Conservation (phyloP, 2,329 filamentous ascomycete species). For the Macrophomina tecta region DNA sequence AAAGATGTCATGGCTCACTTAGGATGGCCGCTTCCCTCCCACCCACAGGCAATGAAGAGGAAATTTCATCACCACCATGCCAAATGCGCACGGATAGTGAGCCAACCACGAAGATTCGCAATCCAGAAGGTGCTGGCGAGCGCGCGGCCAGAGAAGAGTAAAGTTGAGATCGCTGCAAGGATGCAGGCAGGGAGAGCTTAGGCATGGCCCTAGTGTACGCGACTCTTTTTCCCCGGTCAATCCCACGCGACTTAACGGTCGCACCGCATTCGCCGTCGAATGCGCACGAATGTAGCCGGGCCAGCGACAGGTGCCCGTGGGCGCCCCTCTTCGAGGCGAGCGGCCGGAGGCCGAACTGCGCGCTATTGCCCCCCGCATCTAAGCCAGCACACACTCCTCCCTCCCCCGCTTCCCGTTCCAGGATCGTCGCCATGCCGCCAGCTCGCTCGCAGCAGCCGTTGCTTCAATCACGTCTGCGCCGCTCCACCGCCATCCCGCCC, state of each 20-base stretch:
- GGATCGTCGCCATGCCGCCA: background rate
- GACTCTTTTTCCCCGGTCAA: background rate
- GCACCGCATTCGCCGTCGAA: background rate
- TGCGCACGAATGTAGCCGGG: background rate
- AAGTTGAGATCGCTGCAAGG: background rate
- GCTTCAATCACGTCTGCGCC: background rate
- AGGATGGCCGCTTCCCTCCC: background rate
- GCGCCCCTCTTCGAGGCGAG: background rate
- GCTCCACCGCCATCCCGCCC: background rate
- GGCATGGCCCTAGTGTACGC: background rate
- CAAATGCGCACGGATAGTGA: too few relatives aligned
- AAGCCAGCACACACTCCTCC: background rate
- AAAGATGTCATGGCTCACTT: background rate
- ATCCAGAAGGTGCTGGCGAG: background rate
- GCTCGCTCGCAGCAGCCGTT: background rate
- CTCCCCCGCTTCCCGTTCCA: background rate
- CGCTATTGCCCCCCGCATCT: slow-evolving; percentile 14
- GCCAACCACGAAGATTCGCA: too few relatives aligned
- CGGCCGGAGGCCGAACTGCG: background rate
- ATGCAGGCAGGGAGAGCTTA: slow-evolving; percentile 4
- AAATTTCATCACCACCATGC: too few relatives aligned
- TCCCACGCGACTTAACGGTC: background rate
- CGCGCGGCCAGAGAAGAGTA: background rate
- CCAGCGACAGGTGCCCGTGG: slow-evolving; percentile 5
- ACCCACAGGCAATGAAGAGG: background rate